Base-by-base conservation (phyloP, 2,329 filamentous ascomycete genomes). In the Thelonectria rubi region DNA sequence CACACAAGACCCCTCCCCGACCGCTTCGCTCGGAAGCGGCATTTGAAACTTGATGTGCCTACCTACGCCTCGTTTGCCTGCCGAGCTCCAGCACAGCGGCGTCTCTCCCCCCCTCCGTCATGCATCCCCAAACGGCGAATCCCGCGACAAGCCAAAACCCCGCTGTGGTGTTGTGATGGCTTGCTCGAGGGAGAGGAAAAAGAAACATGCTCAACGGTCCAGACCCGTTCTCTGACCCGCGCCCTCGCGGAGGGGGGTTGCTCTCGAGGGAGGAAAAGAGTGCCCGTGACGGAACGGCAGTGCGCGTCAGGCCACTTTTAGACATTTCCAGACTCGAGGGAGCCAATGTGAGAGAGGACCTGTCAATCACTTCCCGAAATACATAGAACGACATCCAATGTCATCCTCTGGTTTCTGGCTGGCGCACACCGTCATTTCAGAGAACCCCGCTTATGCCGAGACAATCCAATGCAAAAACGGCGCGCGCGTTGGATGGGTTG, bases 361-460 rank as follows among this genome's bases (percentile, higher is more conserved):
- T 34, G 54, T 52, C 17, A 50, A 63, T 48, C 55, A 61, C 57
- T 63, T 42, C 58, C 55, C 39, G 24, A 56, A 61, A 39, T 43
- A 48, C 46, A 37, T 52, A 30, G 26, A 30, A 5, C 5, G 26
- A 30, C 26, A 30, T 30, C 26, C 26, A 30, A 30, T 30, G 26
- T 30, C 26, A 30, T 30, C 26, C 26, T 30, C 26, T 30, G 26
- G 8, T 30, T 30, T 30, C 10, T 30, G 26, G 26, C 10, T 30
- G 26, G 15, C 46, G 50, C 66, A 68, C 68, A 71, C 68, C 68
- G 68, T 70, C 65, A 70, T 70, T 70, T 70, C 24, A n/a, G 58
- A 12, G 15, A 20, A 62, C 63, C 66, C 56, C 63, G 63, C 63
- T 62, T 52, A 14, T n/a, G 4, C 10, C 26, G 26, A 30, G 26